phyloP scores from a whole-genome alignment of 768 basidiomycete genomes.

The Tricholoma terreum region DNA sequence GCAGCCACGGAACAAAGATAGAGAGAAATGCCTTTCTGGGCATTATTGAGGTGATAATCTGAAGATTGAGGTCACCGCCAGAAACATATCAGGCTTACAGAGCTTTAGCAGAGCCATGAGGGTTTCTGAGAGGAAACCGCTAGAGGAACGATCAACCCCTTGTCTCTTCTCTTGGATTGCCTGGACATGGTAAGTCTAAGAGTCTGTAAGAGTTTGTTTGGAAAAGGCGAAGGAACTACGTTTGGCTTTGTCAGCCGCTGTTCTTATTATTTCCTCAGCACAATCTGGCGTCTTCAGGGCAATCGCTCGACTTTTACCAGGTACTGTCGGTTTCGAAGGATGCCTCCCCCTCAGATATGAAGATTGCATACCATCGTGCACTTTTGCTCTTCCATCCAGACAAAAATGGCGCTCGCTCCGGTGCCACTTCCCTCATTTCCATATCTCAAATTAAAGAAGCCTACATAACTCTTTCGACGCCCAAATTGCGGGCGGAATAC shows the following conservation, averaged over 20 bases:
- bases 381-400: slow-evolving; percentile 65
- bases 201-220: too few relatives aligned
- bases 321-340: slow-evolving; percentile 51
- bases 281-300: slow-evolving; percentile 1
- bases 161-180: too few relatives aligned
- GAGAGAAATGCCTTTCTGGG: slow-evolving; percentile 11
- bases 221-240: too few relatives aligned
- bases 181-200: too few relatives aligned
- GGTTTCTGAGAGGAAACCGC: too few relatives aligned
- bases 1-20: slow-evolving; percentile 21
- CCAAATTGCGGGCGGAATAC: slow-evolving; percentile 46
- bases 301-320: slow-evolving; percentile 52
- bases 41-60: too few relatives aligned
- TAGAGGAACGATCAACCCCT: too few relatives aligned
- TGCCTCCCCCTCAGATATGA: slow-evolving; percentile 56
- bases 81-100: too few relatives aligned
- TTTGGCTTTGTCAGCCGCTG: too few relatives aligned
- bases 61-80: too few relatives aligned
- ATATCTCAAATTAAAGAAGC: slow-evolving; percentile 67
- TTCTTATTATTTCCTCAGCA: too few relatives aligned
- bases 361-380: slow-evolving; percentile 63
- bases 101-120: too few relatives aligned
- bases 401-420: slow-evolving; percentile 20
- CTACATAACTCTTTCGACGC: slow-evolving; percentile 56
- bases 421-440: slow-evolving; percentile 29